Evolutionary conservation across 805 yeast species (phyloP).

Genomic region (Soucietia sequanensis): DNA sequence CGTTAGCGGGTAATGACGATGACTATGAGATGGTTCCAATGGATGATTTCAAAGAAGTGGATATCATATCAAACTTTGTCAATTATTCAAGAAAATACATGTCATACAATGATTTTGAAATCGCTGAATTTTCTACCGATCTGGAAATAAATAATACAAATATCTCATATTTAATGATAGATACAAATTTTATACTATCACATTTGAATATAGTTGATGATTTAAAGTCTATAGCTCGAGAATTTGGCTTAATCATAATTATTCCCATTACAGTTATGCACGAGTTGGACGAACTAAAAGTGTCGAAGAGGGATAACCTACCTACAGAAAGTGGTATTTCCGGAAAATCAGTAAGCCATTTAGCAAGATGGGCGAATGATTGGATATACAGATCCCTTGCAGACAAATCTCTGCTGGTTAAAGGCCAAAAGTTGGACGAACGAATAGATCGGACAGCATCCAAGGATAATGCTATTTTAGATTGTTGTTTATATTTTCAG

Average conservation of each 20-base stretch:
- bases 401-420: conserved; percentile 44
- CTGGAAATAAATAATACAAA: conserved; percentile 16
- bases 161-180: conserved; percentile 57
- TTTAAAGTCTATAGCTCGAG: conserved; percentile 37
- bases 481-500: conserved; percentile 72
- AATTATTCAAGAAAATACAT: conserved; percentile 6
- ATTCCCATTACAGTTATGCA: conserved; percentile 69
- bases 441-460: conserved; percentile 40
- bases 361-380: conserved; percentile 71
- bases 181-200: conserved; percentile 79
- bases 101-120: conserved; percentile 7
- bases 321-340: conserved; percentile 7
- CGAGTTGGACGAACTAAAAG: conserved; percentile 84
- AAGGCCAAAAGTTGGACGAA: conserved; percentile 66
- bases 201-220: conserved; percentile 61
- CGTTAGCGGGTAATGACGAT: conserved; percentile 5
- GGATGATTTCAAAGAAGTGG: conserved; percentile 45
- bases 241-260: conserved; percentile 51
- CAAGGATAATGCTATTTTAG: conserved; percentile 83
- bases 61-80: conserved; percentile 43
- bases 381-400: conserved; percentile 73
- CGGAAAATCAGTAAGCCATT: conserved; percentile 44
- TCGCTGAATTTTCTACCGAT: conserved; percentile 13
- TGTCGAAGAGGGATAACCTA: conserved; percentile 7
- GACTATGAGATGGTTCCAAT: conserved; percentile 51